Base-by-base conservation (phyloP, 1,139 yeast genomes). In the Scheffersomyces titani region DNA sequence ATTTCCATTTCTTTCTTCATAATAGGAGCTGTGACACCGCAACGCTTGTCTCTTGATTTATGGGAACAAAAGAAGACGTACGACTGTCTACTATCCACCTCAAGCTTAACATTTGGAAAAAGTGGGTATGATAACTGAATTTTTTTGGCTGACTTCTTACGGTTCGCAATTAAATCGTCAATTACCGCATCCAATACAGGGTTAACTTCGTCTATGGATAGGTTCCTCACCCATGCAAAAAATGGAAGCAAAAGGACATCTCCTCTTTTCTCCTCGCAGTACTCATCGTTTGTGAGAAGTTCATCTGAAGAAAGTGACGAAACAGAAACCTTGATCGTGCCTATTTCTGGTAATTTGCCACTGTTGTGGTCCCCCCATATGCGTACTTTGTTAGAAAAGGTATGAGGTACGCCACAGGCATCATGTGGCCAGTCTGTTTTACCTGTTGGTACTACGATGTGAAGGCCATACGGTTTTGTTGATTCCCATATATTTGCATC, bases 1-100 rank as follows among this genome's bases (percentile, higher is more conserved):
- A 81, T 69, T 54, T 91, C 96, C 72, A 93, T 83, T 63, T 90
- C 91, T 62, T 85, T 87, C 69, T 88, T 89, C 87, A 94, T 83
- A 36, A 92, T 82, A n/a, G 98, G 98, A 0, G 98, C 98, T 0
- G 98, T 91, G 50, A 92, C 76, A 45, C 97, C 98, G 74, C 99
- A 94, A 59, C 96, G 80, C 70, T 92, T 93, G 70, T 94, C 99
- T 70, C 98, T 85, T 5, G 96, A 91, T 53, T 82, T 78, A 71
- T 94, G 99, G 0, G 98, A 92, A 66, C 99, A 94, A 51, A 94
- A 72, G 56, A 94, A 81, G 5, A 94, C 77, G 65, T 83, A 87
- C 0, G 94, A 82, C 54, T 76, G 73, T 61, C 82, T 82, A 2
- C 62, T 59, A 57, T 71, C 73, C 1, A 70, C 59, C 36, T 60